Evolutionary conservation across 805 yeast genomes (phyloP).

Genomic region (Metschnikowia chrysomelidarum): DNA sequence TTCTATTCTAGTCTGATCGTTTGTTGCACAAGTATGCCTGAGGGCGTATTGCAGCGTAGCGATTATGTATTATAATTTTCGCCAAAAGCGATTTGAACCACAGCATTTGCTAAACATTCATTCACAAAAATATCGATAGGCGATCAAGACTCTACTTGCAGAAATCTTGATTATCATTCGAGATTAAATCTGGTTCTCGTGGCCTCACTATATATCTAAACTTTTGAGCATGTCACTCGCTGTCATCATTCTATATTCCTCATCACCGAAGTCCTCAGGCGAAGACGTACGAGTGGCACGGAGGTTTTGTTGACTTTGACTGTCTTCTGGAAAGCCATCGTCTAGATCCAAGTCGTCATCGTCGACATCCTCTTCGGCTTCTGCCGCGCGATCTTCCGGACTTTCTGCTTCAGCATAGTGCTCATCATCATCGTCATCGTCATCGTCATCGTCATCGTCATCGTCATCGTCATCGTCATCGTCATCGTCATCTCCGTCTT

Average conservation of each 20-base stretch:
- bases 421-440: slow-evolving; percentile 8
- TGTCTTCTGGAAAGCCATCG: slow-evolving; percentile 11
- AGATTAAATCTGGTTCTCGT: too few species aligned
- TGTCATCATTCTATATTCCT: slow-evolving; percentile 10
- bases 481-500: slow-evolving; percentile 10
- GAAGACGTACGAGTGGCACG: too few species aligned
- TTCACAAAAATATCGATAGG: too few species aligned
- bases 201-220: slow-evolving; percentile 5
- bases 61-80: too few species aligned
- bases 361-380: slow-evolving; percentile 8
- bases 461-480: slow-evolving; percentile 12
- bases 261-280: slow-evolving; percentile 5
- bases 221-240: slow-evolving; percentile 17
- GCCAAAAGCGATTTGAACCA: too few species aligned
- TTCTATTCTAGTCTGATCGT: too few species aligned
- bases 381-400: slow-evolving; percentile 3
- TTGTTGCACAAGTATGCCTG: too few species aligned
- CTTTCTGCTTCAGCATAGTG: slow-evolving; percentile 4
- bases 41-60: too few species aligned
- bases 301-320: too few species aligned
- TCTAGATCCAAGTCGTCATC: slow-evolving; percentile 14
- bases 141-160: too few species aligned
- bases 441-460: slow-evolving; percentile 7
- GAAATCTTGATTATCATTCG: too few species aligned
- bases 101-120: too few species aligned